Evolutionary conservation across 768 basidiomycete genomes (phyloP).

Genomic region (Exsudoporus frostii): DNA sequence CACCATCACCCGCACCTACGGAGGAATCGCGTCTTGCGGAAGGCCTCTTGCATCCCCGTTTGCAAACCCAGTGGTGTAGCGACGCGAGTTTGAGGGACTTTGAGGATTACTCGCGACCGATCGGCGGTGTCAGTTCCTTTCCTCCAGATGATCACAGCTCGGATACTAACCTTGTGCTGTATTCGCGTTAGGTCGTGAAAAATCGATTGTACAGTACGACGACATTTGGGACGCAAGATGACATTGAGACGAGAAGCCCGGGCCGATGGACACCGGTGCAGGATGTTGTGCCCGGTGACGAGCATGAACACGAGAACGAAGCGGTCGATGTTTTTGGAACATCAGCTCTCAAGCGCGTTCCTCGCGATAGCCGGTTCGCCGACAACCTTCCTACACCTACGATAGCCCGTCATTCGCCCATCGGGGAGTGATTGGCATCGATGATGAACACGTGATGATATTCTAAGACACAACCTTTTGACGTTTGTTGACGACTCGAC

Average conservation of each 20-base stretch:
- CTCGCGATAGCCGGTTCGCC: constrained; percentile 11
- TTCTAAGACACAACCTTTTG: neutral
- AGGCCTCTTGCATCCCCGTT: constrained; percentile 31
- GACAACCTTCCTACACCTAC: neutral
- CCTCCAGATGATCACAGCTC: neutral
- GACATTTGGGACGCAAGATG: constrained; percentile 31
- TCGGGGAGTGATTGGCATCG: neutral
- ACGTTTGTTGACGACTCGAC: constrained; percentile 5
- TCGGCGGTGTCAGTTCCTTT: constrained; percentile 26
- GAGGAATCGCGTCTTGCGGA: constrained; percentile 25
- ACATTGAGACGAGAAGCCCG: constrained; percentile 8
- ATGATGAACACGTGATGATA: neutral
- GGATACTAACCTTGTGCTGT: neutral
- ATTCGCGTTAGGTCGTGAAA: constrained; percentile 23
- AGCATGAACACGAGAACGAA: constrained; percentile 2
- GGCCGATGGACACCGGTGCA: constrained; percentile 3
- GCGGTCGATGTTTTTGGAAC: constrained; percentile 10
- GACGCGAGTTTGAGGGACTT: constrained; percentile 30
- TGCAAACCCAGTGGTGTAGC: constrained; percentile 22
- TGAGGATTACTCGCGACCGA: constrained; percentile 34
- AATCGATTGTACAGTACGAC: constrained; percentile 32
- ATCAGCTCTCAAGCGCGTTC: neutral
- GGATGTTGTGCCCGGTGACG: neutral
- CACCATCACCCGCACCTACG: constrained; percentile 26
- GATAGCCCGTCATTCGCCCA: neutral